Percentiles rank a stretch among this genome's conserved stretches.
Conservation (phyloP, 495 filamentous ascomycete species). For the Trichocladium uniseriatum region DNA sequence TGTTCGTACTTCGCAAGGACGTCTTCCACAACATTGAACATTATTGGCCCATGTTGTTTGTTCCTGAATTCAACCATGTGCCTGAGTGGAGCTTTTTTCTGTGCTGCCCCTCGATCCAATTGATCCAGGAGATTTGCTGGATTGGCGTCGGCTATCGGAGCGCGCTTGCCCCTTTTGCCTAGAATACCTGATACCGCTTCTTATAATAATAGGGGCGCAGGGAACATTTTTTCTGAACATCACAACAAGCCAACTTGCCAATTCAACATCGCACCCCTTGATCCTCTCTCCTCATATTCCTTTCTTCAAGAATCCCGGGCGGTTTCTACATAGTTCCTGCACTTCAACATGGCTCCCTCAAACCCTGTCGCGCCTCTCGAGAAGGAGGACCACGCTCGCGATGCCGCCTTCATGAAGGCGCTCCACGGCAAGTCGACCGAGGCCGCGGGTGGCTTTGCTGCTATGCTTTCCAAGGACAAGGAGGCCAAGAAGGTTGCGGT, state of each 20-base stretch:
- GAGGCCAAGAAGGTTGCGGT: conserved; percentile 79
- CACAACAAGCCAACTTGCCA: background rate
- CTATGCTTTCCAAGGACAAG: conserved; percentile 78
- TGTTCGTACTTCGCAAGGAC: no score
- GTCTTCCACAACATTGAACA: no score
- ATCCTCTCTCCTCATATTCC: background rate
- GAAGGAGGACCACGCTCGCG: conserved; percentile 73
- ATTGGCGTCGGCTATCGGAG: background rate
- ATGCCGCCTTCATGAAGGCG: conserved; percentile 88
- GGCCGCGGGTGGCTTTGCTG: conserved; percentile 61
- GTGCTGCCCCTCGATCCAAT: no score
- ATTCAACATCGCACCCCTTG: background rate
- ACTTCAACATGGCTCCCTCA: conserved; percentile 52
- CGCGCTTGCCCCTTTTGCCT: conserved; percentile 3
- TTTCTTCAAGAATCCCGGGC: background rate
- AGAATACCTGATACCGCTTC: background rate
- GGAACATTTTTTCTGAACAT: conserved; percentile 15
- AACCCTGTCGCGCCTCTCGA: conserved; percentile 60
- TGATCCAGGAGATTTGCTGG: conserved; percentile 2
- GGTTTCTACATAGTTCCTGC: background rate
- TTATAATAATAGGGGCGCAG: conserved; percentile 9
- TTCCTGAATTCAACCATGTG: no score
- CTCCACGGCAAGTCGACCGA: conserved; percentile 80
- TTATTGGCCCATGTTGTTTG: no score
- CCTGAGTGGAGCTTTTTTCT: no score